Evolutionary conservation across 768 basidiomycete species (phyloP), one percentile per base, ranked within the genome.

Genomic region (Floccularia luteovirens): DNA sequence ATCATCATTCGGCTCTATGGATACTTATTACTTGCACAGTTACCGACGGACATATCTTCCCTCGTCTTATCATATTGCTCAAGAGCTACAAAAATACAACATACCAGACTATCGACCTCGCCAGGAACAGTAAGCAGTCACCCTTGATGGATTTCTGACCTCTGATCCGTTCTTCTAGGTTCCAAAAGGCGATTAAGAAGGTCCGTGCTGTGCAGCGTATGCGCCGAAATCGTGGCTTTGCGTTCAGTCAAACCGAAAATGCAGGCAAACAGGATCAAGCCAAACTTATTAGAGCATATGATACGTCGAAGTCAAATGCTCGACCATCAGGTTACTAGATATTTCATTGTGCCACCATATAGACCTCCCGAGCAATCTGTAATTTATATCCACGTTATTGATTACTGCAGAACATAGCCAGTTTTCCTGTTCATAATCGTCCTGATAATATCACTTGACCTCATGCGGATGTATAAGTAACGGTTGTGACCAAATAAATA

Each of bases 101-200:
- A 82, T 96, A 42, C 91, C 90, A 3, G 91, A 94, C 53, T 99
- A 98, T 58, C 74, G 96, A 30, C 96, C 96, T 2, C 74, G 96
- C 42, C 94, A 98, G 62, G 96, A 96, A 62, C 96, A 98, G 84
- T 97, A 51, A 49, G 81, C 75, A 13, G 20, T 24, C 10, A 31
- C 36, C 45, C 38, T 36, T 31, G 25, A 21, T 33, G 19, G 24
- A 24, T 10, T 35, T 20, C 17, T 28, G 7, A 14, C 36, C 24
- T n/a, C 35, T 51, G 41, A 46, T 25, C 23, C 25, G 36, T 42
- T 36, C 38, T 50, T 43, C 20, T 43, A 93, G 90, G 61, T 96
- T 96, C 66, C 92, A 97, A 61, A 96, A 97, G 58, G 96, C 96
- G 12, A 99, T 99, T 73, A 98, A 97, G 63, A 99, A 99, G 60